Percentiles rank a stretch among this genome's conserved stretches.
Conservation (phyloP, 768 basidiomycete genomes). For the Amanita phalloides region DNA sequence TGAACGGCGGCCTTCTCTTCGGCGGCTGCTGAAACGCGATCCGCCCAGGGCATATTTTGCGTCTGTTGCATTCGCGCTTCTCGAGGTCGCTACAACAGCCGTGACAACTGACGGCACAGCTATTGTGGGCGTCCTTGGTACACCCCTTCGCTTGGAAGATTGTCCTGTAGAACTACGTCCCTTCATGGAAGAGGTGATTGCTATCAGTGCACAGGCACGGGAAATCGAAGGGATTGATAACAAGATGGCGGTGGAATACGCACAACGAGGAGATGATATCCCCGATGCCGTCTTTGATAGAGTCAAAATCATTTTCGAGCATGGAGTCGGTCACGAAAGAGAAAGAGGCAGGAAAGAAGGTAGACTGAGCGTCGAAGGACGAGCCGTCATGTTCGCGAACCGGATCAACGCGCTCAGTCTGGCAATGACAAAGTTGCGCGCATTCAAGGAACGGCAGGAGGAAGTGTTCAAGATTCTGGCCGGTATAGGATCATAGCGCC, state of each 20-base stretch:
- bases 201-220: slow-evolving; percentile 40
- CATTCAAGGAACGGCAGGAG: slow-evolving; percentile 64
- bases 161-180: slow-evolving; percentile 56
- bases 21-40: slow-evolving; percentile 45
- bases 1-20: slow-evolving; percentile 41
- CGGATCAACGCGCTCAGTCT: slow-evolving; percentile 66
- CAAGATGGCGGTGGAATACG: slow-evolving; percentile 31
- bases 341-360: slow-evolving; percentile 15
- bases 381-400: slow-evolving; percentile 65
- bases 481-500: slow-evolving; percentile 23
- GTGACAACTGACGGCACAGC: slow-evolving; percentile 37
- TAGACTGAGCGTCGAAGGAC: slow-evolving; percentile 49
- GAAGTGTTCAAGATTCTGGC: slow-evolving; percentile 60
- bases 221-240: slow-evolving; percentile 47
- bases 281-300: slow-evolving; percentile 43
- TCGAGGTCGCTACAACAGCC: slow-evolving; percentile 45
- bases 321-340: slow-evolving; percentile 41
- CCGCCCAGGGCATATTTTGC: slow-evolving; percentile 73
- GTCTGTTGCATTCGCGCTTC: slow-evolving; percentile 59
- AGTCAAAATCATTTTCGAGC: slow-evolving; percentile 44
- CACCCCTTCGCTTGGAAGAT: slow-evolving; percentile 40
- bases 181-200: slow-evolving; percentile 57
- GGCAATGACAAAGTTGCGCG: slow-evolving; percentile 54
- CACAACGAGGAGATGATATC: slow-evolving; percentile 23
- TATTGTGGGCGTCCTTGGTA: slow-evolving; percentile 48